phyloP scores from a whole-genome alignment of 352 stramenopile species.

The Aphanomyces euteiches region DNA sequence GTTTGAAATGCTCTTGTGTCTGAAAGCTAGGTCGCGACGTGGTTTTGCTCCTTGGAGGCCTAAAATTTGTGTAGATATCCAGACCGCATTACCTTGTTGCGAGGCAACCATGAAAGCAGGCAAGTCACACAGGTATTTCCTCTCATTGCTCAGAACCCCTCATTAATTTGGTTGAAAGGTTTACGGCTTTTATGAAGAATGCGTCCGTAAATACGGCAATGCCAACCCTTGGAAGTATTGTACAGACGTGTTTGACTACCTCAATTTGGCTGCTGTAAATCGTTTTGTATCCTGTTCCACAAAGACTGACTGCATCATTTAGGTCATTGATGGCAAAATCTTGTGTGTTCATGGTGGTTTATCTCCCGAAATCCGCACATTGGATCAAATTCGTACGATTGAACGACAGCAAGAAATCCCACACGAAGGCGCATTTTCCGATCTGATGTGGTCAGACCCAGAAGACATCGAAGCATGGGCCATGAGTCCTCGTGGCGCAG shows the following conservation, averaged over 20 bases:
- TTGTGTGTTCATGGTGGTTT: slow-evolving; percentile 95
- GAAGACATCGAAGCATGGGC: slow-evolving; percentile 91
- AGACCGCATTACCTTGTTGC: slow-evolving; percentile 84
- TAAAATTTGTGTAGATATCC: slow-evolving; percentile 47
- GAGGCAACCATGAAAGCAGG: slow-evolving; percentile 87
- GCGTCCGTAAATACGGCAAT: slow-evolving; percentile 95
- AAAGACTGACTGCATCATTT: slow-evolving; percentile 18
- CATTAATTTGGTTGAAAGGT: slow-evolving; percentile 49
- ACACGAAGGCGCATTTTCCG: slow-evolving; percentile 94
- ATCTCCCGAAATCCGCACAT: slow-evolving; percentile 90
- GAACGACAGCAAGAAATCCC: slow-evolving; percentile 95
- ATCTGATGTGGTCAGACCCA: slow-evolving; percentile 98
- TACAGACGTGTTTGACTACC: slow-evolving; percentile 95
- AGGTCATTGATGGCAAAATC: slow-evolving; percentile 87
- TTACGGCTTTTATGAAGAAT: slow-evolving; percentile 98
- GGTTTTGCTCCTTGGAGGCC: background rate
- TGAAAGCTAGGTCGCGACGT: slow-evolving; percentile 56
- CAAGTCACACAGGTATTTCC: slow-evolving; percentile 40
- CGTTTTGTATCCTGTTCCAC: slow-evolving; percentile 15
- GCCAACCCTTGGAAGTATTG: slow-evolving; percentile 95
- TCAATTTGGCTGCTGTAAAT: slow-evolving; percentile 84
- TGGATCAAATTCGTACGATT: slow-evolving; percentile 94
- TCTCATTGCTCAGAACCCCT: background rate
- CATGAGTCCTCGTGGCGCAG: slow-evolving; percentile 83
- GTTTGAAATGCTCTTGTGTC: slow-evolving; percentile 82